Evolutionary conservation across 345 rosid genomes (phyloP).

Genomic region (Acer yangbiense): DNA sequence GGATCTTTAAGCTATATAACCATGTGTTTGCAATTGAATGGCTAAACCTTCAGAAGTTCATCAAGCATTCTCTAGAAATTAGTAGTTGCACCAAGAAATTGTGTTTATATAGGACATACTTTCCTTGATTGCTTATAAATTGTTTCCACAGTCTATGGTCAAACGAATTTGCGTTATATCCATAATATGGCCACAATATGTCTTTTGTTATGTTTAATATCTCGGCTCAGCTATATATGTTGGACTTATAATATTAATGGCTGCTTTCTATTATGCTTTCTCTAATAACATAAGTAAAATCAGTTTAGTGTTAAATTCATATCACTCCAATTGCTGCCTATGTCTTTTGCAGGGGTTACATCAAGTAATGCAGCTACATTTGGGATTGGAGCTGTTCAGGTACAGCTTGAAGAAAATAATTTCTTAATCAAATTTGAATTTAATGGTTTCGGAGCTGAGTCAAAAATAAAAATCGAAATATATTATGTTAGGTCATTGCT

Average conservation of each 20-base stretch:
- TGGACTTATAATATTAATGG: neutral
- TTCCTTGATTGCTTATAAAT: neutral
- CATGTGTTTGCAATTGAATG: neutral
- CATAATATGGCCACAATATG: neutral
- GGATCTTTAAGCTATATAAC: neutral
- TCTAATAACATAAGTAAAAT: neutral
- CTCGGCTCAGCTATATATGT: neutral
- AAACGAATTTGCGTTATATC: neutral
- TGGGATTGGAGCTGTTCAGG: conserved; percentile 93
- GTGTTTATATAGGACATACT: neutral
- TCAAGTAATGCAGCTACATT: conserved; percentile 80
- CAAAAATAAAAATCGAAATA: neutral
- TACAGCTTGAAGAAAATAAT: conserved; percentile 28
- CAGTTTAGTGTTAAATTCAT: conserved; percentile 1
- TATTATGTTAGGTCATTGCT: conserved; percentile 57
- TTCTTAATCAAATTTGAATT: neutral
- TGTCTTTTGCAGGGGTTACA: conserved; percentile 62
- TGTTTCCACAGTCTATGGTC: neutral
- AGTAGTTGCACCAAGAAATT: neutral
- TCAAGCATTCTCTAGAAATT: neutral
- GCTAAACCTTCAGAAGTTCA: neutral
- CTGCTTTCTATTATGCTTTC: conserved; percentile 1
- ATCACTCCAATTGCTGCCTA: conserved; percentile 18
- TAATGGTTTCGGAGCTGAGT: neutral
- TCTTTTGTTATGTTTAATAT: neutral